Base-by-base conservation (phyloP, 2,329 filamentous ascomycete species). In the Fusarium virguliforme region DNA sequence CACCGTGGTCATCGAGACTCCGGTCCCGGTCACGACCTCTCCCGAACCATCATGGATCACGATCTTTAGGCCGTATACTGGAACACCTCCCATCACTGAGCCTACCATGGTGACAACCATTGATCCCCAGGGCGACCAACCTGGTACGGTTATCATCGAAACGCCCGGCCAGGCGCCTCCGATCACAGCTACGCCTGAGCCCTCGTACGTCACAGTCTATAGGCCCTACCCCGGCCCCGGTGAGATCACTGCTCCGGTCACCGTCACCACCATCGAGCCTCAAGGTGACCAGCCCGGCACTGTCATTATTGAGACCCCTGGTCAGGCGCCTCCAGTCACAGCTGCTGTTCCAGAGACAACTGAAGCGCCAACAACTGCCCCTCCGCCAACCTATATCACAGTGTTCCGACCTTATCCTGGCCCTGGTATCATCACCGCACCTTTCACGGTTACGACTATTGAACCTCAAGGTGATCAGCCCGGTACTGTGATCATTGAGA, bases 401-500 rank as follows among this genome's bases (percentile, higher is more conserved):
- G 50, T 71, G 4, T 70, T 68, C 35, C 67, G 59, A 4, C 63
- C 68, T 30, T 65, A 71, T 22, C 64, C 50, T 6, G 68, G 68
- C 0, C 3, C 51, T 5, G 68, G 61, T 2, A 37, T 34, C 6
- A 68, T 71, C 4, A 71, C 68, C 3, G 46, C 51, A 1, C 51
- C 53, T 8, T 32, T 68, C 3, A 71, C 60, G 5, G 41, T 71
- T 15, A 65, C 60, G 4, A 71, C 60, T 4, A 65, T 71, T 6
- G 56, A 58, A 6, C 64, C 68, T 4, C 37, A 30, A 22, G 68
- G 53, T 28, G 60, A 41, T 1, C 60, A 68, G 26, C 68, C 67
- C 8, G 67, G 68, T 35, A 71, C 68, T 2, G 53, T 71, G 4
- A 68, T 70, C 12, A 40, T 62, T n/a, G 67, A 70, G 32, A 70